Base-by-base conservation (phyloP, 371 early-diverging fungal species). In the Rhizopus sp. region DNA sequence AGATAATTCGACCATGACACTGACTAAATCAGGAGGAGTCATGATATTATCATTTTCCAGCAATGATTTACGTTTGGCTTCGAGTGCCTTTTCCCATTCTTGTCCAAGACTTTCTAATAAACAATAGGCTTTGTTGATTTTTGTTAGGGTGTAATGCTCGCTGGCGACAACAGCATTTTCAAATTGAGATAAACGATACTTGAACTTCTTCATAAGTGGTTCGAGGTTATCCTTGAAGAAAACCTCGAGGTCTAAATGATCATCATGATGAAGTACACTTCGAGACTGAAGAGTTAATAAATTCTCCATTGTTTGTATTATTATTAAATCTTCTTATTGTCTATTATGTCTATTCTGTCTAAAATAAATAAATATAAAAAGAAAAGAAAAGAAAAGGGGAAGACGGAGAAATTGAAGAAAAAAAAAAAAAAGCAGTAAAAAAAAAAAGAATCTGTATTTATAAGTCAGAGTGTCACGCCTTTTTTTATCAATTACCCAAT, bases 201-300 rank as follows among this genome's bases (percentile, higher is more conserved):
- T 80, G 61, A 80, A 70, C 44, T 72, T 74, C 37, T 71, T 75
- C 57, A 76, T 52, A 10, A 80, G 52, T 4, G 80, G 75, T 40
- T 69, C 68, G 16, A 80, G 62, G 8, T 64, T 70, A 23, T 75
- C 68, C 47, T 63, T 65, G 37, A 80, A 70, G 45, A 80, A 70
- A 13, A 69, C 69, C 39, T 80, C 80, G 8, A 80, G 56, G 46
- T 75, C 75, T 5, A 74, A 55, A 15, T 64, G 46, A 29, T 74
- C 80, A 39, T 76, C 72, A 48, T 57, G 44, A 17, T 60, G 53
- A 37, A 67, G 63, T 6, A 53, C 48, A 40, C 60, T 48, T 30
- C 63, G 59, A 4, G 63, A 56, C 32, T 59, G 63, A 34, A 78
- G 69, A 7, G 75, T 69, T 34, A 78, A 59, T 17, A 79, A 54